Evolutionary conservation across 2,329 filamentous ascomycete genomes (phyloP).

Genomic region (Alternaria conjuncta): DNA sequence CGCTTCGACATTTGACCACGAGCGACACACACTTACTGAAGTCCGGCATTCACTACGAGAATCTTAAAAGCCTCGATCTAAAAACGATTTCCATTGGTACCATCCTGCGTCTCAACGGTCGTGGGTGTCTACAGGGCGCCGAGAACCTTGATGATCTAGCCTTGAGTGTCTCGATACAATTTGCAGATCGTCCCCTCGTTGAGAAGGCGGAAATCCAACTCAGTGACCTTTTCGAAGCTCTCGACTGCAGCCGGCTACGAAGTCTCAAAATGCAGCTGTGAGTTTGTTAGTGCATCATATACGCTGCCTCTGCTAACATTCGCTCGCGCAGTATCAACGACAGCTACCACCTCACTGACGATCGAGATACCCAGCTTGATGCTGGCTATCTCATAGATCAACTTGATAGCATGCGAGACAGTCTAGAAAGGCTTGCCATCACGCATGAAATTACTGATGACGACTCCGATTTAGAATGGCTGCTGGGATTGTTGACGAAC

Average conservation of each 20-base stretch:
- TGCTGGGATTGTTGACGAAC: constrained; percentile 15
- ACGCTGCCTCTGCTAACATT: neutral
- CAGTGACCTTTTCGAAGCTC: constrained; percentile 25
- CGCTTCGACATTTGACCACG: constrained; percentile 17
- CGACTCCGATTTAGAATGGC: constrained; percentile 18
- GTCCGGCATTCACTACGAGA: constrained; percentile 18
- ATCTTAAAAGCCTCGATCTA: constrained; percentile 21
- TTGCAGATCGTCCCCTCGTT: constrained; percentile 21
- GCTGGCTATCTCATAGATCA: constrained; percentile 24
- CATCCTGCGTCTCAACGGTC: constrained; percentile 28
- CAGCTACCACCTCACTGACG: constrained; percentile 20
- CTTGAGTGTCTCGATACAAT: constrained; percentile 21
- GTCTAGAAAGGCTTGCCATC: constrained; percentile 18
- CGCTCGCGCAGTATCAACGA: constrained; percentile 17
- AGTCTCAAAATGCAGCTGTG: constrained; percentile 21
- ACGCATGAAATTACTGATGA: constrained; percentile 20
- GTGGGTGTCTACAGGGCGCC: constrained; percentile 25
- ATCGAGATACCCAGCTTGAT: constrained; percentile 15
- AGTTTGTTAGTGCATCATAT: neutral
- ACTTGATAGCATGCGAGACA: constrained; percentile 11
- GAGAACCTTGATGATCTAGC: constrained; percentile 19
- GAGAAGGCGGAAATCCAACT: constrained; percentile 24
- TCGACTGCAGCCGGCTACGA: constrained; percentile 20
- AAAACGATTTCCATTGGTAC: constrained; percentile 23
- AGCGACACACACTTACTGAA: constrained; percentile 25